These are phyloP conservation scores for Blastobotrys malaysiensis DNA, from an alignment of 1,139 yeast genomes.

Conservation along the genomic window DNA sequence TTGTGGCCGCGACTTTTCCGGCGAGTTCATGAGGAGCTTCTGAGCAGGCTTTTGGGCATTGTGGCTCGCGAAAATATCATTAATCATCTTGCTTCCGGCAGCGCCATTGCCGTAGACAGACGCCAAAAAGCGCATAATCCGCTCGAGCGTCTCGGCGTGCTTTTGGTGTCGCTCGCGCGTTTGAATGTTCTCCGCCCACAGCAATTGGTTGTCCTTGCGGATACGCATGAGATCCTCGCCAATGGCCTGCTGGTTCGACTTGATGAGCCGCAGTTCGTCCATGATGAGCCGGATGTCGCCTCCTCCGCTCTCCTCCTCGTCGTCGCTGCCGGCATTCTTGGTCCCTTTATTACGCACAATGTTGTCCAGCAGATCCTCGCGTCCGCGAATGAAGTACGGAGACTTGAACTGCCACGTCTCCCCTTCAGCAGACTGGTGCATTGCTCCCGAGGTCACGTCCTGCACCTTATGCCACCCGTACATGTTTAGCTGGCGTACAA, in stretches of 20 bases:
- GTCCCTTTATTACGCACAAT: slow-evolving; percentile 50
- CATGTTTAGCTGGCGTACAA: slow-evolving; percentile 91
- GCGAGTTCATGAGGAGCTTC: slow-evolving; percentile 4
- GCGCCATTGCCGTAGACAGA: slow-evolving; percentile 64
- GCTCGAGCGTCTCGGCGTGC: slow-evolving; percentile 84
- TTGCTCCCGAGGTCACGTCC: slow-evolving; percentile 63
- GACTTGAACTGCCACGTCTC: slow-evolving; percentile 77
- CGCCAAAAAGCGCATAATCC: slow-evolving; percentile 80
- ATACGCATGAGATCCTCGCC: slow-evolving; percentile 79
- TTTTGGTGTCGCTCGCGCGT: slow-evolving; percentile 80
- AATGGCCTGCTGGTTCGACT: slow-evolving; percentile 71
- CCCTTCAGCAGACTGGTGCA: slow-evolving; percentile 42
- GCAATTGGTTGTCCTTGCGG: slow-evolving; percentile 77
- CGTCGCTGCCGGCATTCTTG: slow-evolving; percentile 35
- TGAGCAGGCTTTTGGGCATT: slow-evolving; percentile 1
- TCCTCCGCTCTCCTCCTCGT: slow-evolving; percentile 40
- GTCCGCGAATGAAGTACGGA: slow-evolving; percentile 66
- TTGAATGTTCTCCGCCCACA: slow-evolving; percentile 84
- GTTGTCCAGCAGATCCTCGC: slow-evolving; percentile 69
- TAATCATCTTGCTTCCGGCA: slow-evolving; percentile 27
- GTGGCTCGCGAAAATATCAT: slow-evolving; percentile 21
- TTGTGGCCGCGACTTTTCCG: slow-evolving; percentile 4
- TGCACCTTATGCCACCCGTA: slow-evolving; percentile 95
- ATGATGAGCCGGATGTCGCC: slow-evolving; percentile 53
- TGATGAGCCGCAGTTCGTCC: slow-evolving; percentile 69